Evolutionary conservation across 805 yeast species (phyloP), one percentile per base, ranked within the genome.

Genomic region (Schwanniomyces occidentalis): DNA sequence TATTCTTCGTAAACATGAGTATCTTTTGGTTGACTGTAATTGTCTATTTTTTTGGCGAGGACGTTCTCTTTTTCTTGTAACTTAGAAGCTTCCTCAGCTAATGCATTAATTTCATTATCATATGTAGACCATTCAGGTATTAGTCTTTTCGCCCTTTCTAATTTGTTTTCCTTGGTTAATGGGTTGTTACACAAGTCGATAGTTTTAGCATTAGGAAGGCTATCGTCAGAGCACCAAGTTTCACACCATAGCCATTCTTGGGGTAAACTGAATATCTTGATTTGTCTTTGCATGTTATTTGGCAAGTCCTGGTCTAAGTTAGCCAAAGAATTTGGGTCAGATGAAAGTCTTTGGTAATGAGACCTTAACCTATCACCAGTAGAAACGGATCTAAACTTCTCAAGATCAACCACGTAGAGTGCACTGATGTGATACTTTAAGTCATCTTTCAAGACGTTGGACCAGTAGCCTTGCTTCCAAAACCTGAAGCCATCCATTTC

Each of bases 391-490:
- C 96, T 74, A 54, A 90, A 83, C 37, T 63, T 63, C 15, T 67
- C 62, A 56, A 93, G 69, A 56, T 93, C 95, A 33, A 90, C 82
- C 6, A 89, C 85, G 50, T 79, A 89, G 15, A 85, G 67, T 0
- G 96, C 96, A 58, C 95, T 81, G 44, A 85, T 84, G 49, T 89
- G 95, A 56, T 88, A 85, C 38, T 78, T 82, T 21, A 69, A 63
- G 7, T 72, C 71, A 25, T 78, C 73, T 22, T 73, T 76, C 27
- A 91, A 63, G 16, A 73, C 70, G 3, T 71, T 69, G 39, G 76
- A 65, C 99, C 99, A 91, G 58, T 87, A 91, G 0, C 97, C 98
- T 42, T 78, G 76, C 50, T 88, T 83, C 99, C 98, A 93, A 62
- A 91, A 93, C 44, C 93, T 58, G 56, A 72, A 86, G 0, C 91